These are phyloP conservation scores for Cyathus striatus DNA, from an alignment of 768 basidiomycete genomes.

Conservation along the genomic window DNA sequence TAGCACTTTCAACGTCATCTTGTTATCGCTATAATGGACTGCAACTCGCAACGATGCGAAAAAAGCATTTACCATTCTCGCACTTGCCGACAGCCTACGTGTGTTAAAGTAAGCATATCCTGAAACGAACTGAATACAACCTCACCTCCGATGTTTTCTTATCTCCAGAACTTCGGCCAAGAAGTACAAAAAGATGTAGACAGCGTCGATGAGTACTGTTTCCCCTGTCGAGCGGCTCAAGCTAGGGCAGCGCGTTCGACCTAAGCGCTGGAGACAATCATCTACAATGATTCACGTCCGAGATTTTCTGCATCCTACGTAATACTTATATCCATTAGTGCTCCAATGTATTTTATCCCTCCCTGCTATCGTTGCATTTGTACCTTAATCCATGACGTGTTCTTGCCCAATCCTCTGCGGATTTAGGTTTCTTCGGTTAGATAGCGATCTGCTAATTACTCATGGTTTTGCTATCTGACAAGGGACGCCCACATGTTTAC, in stretches of 20 bases:
- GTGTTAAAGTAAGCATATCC: slow-evolving; percentile 46
- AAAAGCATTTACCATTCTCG: slow-evolving; percentile 57
- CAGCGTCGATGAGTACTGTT: slow-evolving; percentile 67
- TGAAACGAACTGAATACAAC: not conserved
- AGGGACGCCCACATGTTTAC: not conserved
- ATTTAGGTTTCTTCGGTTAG: not conserved
- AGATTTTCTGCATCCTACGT: not conserved
- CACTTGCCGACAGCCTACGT: slow-evolving; percentile 47
- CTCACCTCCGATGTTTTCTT: not conserved
- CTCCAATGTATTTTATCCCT: too few relatives aligned
- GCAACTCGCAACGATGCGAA: slow-evolving; percentile 59
- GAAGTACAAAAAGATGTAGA: slow-evolving; percentile 71
- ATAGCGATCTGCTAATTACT: slow-evolving; percentile 3
- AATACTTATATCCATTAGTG: not conserved
- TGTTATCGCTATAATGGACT: slow-evolving; percentile 71
- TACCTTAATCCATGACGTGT: slow-evolving; percentile 1
- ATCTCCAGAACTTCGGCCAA: slow-evolving; percentile 52
- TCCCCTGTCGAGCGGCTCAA: slow-evolving; percentile 59
- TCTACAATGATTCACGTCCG: not conserved
- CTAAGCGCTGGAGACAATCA: not conserved
- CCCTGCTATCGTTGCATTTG: not conserved
- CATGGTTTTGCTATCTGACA: not conserved
- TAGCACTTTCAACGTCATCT: slow-evolving; percentile 80
- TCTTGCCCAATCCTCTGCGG: not conserved
- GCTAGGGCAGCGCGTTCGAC: slow-evolving; percentile 23